Evolutionary conservation across 179 eudicot genomes (phyloP).

Genomic region (Beta corolliflora): DNA sequence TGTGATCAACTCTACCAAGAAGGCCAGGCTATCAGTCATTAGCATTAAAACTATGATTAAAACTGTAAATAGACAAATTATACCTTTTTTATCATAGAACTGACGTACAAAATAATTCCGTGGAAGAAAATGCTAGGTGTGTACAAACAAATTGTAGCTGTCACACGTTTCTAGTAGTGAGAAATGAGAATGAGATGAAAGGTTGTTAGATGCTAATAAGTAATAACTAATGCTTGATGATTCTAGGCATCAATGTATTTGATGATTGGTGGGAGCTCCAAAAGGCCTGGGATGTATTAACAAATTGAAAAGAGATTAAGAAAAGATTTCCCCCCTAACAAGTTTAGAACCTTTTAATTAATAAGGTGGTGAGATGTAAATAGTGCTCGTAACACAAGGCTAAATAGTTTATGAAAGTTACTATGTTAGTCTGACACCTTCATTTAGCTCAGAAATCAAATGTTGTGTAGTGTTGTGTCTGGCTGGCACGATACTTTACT

Average conservation of each 20-base stretch:
- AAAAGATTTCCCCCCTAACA: too few relatives aligned
- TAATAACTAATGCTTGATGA: neutral
- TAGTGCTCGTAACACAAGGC: neutral
- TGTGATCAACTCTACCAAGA: slow-evolving; percentile 15
- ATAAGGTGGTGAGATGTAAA: too few relatives aligned
- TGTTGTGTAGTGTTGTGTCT: too few relatives aligned
- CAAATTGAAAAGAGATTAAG: too few relatives aligned
- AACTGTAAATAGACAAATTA: slow-evolving; percentile 15
- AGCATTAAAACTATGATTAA: neutral
- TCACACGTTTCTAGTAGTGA: slow-evolving; percentile 17
- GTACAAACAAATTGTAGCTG: slow-evolving; percentile 20
- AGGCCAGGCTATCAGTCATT: too few relatives aligned
- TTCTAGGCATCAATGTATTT: neutral
- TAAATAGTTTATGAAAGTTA: too few relatives aligned
- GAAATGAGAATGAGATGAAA: slow-evolving; percentile 5
- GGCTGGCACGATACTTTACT: too few relatives aligned
- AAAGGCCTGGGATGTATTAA: neutral
- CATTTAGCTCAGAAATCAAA: too few relatives aligned
- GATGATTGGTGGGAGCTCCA: neutral
- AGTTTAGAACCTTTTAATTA: too few relatives aligned
- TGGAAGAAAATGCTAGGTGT: slow-evolving; percentile 6
- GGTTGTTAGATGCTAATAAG: neutral
- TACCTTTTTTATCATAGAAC: slow-evolving; percentile 8
- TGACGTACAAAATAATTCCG: slow-evolving; percentile 4
- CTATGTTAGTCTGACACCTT: too few relatives aligned